Percentiles rank a stretch among this genome's conserved stretches.
phyloP scores from a whole-genome alignment of 1,139 yeast species.

The Debaryomycetaceae sp. region DNA sequence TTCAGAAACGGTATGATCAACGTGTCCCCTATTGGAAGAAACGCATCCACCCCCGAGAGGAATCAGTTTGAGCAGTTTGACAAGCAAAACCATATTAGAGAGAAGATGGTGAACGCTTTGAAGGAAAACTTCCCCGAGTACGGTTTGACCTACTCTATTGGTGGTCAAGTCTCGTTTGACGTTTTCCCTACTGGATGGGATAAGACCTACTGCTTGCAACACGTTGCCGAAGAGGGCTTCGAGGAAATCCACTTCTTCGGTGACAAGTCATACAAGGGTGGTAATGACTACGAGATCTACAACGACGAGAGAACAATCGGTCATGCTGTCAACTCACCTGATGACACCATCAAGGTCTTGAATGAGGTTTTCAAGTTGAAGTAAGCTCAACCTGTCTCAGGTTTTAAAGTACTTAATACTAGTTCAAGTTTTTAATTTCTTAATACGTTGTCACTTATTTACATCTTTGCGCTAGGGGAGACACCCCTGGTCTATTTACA shows the following conservation, averaged over 20 bases:
- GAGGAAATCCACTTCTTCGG: conserved; percentile 94
- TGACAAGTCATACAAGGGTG: conserved; percentile 96
- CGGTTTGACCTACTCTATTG: conserved; percentile 92
- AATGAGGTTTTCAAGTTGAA: conserved; percentile 66
- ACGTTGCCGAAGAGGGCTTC: conserved; percentile 82
- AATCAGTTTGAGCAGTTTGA: conserved; percentile 86
- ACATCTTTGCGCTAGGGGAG: not conserved
- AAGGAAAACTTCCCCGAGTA: conserved; percentile 77
- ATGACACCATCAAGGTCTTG: conserved; percentile 80
- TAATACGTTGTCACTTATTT: not conserved
- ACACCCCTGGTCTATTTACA: conserved; percentile 8
- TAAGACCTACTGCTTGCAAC: conserved; percentile 95
- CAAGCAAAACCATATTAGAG: conserved; percentile 74
- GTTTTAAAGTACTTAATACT: too few relatives aligned
- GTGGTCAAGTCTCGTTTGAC: conserved; percentile 98
- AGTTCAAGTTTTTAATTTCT: too few relatives aligned
- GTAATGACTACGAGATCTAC: conserved; percentile 97
- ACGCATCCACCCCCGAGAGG: conserved; percentile 92
- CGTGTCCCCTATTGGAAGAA: conserved; percentile 97
- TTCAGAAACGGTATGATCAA: conserved; percentile 99
- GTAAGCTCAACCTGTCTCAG: conserved; percentile 7
- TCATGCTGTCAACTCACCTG: conserved; percentile 86
- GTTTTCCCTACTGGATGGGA: conserved; percentile 99
- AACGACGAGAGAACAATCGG: conserved; percentile 89
- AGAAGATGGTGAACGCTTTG: conserved; percentile 77